Base-by-base conservation (phyloP, 805 yeast species). In the Jamesozyma spencerorum region DNA sequence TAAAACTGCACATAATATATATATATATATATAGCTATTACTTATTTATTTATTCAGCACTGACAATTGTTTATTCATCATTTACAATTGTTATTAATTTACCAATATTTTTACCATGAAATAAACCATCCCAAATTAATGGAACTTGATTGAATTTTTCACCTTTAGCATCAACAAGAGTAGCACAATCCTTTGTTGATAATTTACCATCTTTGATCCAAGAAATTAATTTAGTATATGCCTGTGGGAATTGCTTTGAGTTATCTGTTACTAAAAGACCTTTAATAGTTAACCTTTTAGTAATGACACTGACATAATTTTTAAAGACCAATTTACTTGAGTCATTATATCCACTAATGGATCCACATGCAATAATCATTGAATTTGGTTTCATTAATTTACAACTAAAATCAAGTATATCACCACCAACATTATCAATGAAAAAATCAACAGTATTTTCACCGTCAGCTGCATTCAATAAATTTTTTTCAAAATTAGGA, bases 391-490 rank as follows among this genome's bases (percentile, higher is more conserved):
- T 72, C 44, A 63, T 36, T 37, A 52, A 41, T 11, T 44, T 43
- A 42, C 68, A 52, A 39, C 71, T 70, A 19, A 63, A 56, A 47
- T 72, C 75, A 50, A 79, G 64, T 17, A 72, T 65, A 39, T 68
- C 65, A 32, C 85, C 85, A 36, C 85, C 85, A 28, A 79, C 85
- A 47, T 73, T 73, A 54, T 79, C 86, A 46, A 67, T 75, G 57
- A 70, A 77, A 31, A 69, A 64, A 49, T 76, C 79, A 30, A 71
- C 70, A 38, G 65, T 68, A 41, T 72, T 69, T 11, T 63, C 70
- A 29, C 73, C 76, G 27, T 73, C 62, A 1, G 69, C 71, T 18
- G 60, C 63, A 2, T 49, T 46, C n/a, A 44, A 14, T 28, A 69
- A 60, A 34, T 68, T 59, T 30, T 57, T 51, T 15, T 51, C 49